Evolutionary conservation across 768 basidiomycete genomes (phyloP).

Genomic region (Tylopilus vinaceipallidus): DNA sequence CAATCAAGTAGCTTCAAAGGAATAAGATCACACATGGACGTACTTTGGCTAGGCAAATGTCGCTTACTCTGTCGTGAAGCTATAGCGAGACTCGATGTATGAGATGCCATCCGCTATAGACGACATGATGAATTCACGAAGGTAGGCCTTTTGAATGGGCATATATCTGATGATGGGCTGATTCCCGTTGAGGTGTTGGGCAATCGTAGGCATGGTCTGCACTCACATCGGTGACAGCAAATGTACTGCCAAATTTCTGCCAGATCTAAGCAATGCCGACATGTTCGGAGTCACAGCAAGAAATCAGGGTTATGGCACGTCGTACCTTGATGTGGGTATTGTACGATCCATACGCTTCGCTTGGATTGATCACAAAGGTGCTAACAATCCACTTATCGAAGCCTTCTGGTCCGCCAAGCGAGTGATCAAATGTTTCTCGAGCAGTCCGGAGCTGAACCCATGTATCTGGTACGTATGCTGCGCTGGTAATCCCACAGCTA

Average conservation of each 20-base stretch:
- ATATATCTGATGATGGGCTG: slow-evolving; percentile 30
- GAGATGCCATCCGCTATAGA: slow-evolving; percentile 46
- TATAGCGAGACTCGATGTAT: slow-evolving; percentile 43
- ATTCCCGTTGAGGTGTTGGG: neutral
- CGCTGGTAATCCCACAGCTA: slow-evolving; percentile 26
- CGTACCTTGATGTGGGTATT: slow-evolving; percentile 40
- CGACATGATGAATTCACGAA: slow-evolving; percentile 35
- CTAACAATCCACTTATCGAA: slow-evolving; percentile 43
- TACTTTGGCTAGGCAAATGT: neutral
- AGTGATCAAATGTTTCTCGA: slow-evolving; percentile 32
- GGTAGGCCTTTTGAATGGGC: slow-evolving; percentile 17
- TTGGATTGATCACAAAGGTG: slow-evolving; percentile 40
- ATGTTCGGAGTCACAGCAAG: neutral
- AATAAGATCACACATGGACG: neutral
- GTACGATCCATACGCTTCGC: slow-evolving; percentile 43
- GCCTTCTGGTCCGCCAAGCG: slow-evolving; percentile 37
- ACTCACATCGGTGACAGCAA: slow-evolving; percentile 23
- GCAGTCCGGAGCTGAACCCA: slow-evolving; percentile 40
- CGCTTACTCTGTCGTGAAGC: slow-evolving; percentile 37
- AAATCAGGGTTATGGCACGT: neutral
- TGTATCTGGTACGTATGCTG: slow-evolving; percentile 25
- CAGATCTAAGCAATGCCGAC: slow-evolving; percentile 15
- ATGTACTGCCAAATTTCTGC: slow-evolving; percentile 22
- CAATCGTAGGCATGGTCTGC: neutral
- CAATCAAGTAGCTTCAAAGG: slow-evolving; percentile 38